Percentiles rank a stretch among this genome's conserved stretches.
These are phyloP conservation scores for Microstegium vimineum DNA, from an alignment of 176 grass and related monocot genomes.

Conservation along the genomic window DNA sequence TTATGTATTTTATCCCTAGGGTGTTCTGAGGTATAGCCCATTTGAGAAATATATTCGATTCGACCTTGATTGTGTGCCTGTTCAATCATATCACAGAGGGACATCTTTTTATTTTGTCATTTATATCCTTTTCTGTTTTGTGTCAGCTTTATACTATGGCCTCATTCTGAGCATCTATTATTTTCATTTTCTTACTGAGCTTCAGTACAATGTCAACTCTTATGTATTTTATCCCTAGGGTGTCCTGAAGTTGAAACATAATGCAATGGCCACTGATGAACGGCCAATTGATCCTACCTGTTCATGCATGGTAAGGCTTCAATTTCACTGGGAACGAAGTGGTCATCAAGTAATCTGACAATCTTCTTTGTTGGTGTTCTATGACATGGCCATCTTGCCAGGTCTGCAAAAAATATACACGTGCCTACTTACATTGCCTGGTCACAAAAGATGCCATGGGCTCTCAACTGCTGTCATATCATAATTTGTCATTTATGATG, in stretches of 20 bases:
- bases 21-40: slow-evolving; percentile 64
- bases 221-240: slow-evolving; percentile 45
- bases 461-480: slow-evolving; percentile 88
- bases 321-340: neutral
- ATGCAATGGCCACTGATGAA: slow-evolving; percentile 87
- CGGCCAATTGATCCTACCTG: slow-evolving; percentile 86
- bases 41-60: neutral
- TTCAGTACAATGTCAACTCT: neutral
- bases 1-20: slow-evolving; percentile 41
- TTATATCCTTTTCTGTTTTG: neutral
- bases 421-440: slow-evolving; percentile 85
- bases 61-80: neutral
- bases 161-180: neutral
- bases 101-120: neutral
- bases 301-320: slow-evolving; percentile 81
- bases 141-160: neutral
- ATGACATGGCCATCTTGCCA: slow-evolving; percentile 29
- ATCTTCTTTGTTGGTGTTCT: slow-evolving; percentile 9
- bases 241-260: slow-evolving; percentile 91
- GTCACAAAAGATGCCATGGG: slow-evolving; percentile 96
- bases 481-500: slow-evolving; percentile 94
- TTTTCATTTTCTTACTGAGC: neutral
- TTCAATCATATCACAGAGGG: neutral
- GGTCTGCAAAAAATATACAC: slow-evolving; percentile 92
- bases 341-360: neutral